These are phyloP conservation scores for Cutaneotrichosporon sp. DNA, from an alignment of 1,284 basidiomycete species.

Conservation along the genomic window DNA sequence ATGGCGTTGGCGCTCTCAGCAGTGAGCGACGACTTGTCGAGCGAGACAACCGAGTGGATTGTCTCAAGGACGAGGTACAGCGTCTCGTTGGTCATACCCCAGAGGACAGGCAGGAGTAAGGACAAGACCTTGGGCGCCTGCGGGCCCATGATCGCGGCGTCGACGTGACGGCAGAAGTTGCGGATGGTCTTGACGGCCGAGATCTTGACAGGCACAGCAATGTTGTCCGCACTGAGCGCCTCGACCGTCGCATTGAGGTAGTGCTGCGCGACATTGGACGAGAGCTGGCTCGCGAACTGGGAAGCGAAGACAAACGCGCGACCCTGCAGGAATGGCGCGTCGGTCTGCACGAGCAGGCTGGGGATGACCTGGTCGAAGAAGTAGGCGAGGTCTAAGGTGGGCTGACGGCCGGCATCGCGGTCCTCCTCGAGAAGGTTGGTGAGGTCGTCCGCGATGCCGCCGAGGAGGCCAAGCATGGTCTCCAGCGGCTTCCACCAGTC, in stretches of 20 bases:
- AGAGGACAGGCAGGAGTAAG: conserved; percentile 79
- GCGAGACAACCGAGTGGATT: conserved; percentile 70
- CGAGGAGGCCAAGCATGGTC: conserved; percentile 78
- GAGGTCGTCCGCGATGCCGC: conserved; percentile 76
- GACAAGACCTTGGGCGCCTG: conserved; percentile 75
- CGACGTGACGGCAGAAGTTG: conserved; percentile 63
- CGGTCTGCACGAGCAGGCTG: conserved; percentile 65
- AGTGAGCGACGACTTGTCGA: conserved; percentile 71
- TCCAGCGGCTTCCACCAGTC: conserved; percentile 81
- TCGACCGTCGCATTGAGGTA: conserved; percentile 84
- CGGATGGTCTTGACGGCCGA: conserved; percentile 89
- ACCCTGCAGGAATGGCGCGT: conserved; percentile 87
- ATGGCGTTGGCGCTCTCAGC: conserved; percentile 66
- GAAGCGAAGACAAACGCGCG: conserved; percentile 93
- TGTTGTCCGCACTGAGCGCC: conserved; percentile 72
- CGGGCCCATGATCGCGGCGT: conserved; percentile 60
- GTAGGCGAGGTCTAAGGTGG: conserved; percentile 73
- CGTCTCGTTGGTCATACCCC: conserved; percentile 79
- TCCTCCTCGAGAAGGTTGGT: conserved; percentile 76
- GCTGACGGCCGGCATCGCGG: conserved; percentile 60
- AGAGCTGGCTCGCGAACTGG: conserved; percentile 76
- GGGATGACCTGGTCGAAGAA: conserved; percentile 79
- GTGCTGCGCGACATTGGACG: conserved; percentile 69
- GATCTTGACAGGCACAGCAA: conserved; percentile 82
- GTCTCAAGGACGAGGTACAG: conserved; percentile 89